Base-by-base conservation (phyloP, 192 early-diverging fungal genomes). In the Backusella parvicylindrica region DNA sequence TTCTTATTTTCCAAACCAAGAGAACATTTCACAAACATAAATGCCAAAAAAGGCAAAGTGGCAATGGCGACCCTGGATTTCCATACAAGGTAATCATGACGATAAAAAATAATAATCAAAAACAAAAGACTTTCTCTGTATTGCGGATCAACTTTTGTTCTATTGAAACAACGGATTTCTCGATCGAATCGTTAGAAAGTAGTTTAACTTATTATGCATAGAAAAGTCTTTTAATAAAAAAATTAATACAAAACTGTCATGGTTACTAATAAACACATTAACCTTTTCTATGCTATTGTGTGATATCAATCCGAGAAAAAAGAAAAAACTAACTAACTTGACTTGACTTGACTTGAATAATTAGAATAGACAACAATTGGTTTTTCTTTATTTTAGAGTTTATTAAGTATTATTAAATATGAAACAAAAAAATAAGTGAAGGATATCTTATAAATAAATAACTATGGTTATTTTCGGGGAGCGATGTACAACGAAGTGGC, bases 401-500 rank as follows among this genome's bases (percentile, higher is more conserved):
- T 47, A 47, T 47, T 47, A n/a, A 21, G 18, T 47, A 47, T 5
- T 47, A 41, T 41, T 41, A 41, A 41, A 41, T 41, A 12, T 41
- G 12, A 2, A 41, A 41, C 12, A 47, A 6, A 3, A 2, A 35
- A 35, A 3, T 35, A 35, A 47, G 16, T 47, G 13, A 16, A 16
- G 43, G 15, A 47, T n/a, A 47, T 47, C 13, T 2, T 13, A 41
- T n/a, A n/a, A n/a, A n/a, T n/a, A n/a, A n/a, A n/a, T n/a, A n/a
- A n/a, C n/a, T n/a, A n/a, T n/a, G n/a, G 4, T 60, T 60, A 28
- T 60, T 60, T 60, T 23, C 23, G 9, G 11, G 92, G 86, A 36
- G 87, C 84, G 32, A 94, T 77, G 69, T 89, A 94, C 15, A 94
- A 82, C 0, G 89, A 84, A 40, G 89, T 91, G 4, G 90, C 90